These are phyloP conservation scores for Arthrinium puccinioides DNA, from an alignment of 2,329 filamentous ascomycete genomes.

Conservation along the genomic window DNA sequence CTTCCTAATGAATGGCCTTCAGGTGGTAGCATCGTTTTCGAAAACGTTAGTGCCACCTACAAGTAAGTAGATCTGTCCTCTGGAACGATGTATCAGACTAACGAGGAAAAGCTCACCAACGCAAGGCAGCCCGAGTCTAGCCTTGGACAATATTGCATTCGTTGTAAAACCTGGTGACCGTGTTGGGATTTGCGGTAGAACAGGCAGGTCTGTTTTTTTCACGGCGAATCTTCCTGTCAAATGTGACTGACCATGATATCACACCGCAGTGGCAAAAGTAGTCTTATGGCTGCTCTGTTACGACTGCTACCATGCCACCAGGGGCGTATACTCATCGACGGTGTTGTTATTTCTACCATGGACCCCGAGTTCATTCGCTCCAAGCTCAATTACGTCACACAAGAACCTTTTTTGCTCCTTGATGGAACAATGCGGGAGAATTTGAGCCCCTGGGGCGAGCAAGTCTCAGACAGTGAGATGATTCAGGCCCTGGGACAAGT, in stretches of 20 bases:
- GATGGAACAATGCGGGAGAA: neutral
- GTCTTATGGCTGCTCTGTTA: neutral
- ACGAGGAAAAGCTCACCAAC: too few species aligned
- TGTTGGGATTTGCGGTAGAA: neutral
- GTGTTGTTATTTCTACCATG: neutral
- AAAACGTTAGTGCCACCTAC: neutral
- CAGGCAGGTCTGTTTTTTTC: too few species aligned
- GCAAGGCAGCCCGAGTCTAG: neutral
- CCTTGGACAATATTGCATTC: neutral
- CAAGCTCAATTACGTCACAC: neutral
- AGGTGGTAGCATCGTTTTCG: neutral
- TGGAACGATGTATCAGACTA: too few species aligned
- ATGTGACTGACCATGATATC: too few species aligned
- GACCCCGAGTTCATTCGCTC: neutral
- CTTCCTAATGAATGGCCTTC: neutral
- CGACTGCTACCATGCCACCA: neutral
- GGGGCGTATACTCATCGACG: neutral
- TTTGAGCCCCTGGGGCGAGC: neutral
- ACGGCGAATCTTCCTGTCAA: too few species aligned
- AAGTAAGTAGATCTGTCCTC: too few species aligned
- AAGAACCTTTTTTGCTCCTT: neutral
- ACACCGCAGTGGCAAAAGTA: neutral
- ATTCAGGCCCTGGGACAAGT: neutral
- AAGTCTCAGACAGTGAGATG: neutral
- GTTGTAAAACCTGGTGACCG: too few species aligned